Evolutionary conservation across 2,329 filamentous ascomycete species (phyloP), one percentile per base, ranked within the genome.

Genomic region (Diplodia scrobiculata): DNA sequence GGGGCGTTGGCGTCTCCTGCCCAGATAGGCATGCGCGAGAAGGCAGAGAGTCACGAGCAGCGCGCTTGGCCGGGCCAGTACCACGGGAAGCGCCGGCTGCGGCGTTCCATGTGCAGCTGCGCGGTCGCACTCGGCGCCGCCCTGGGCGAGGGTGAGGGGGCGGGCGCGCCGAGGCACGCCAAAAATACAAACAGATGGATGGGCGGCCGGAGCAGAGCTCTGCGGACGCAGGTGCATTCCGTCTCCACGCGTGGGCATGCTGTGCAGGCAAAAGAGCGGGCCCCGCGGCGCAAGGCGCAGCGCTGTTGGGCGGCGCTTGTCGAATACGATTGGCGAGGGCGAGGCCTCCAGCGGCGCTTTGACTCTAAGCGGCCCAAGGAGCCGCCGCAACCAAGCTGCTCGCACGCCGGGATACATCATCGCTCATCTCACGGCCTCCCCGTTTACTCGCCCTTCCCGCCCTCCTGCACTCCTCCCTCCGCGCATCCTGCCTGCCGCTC

Each of bases 391-490:
- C 51, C 63, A 58, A 58, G 32, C 51, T 48, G 41, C 63, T 62
- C 58, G 58, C 45, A 48, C 51, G 38, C 63, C 63, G 25, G 51
- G 51, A 65, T 65, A 58, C 63, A 65, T 65, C 63, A 65, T 65
- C 63, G 63, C 63, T 65, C 63, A 58, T 55, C 63, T 50, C 63
- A 47, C 51, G 52, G 52, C 63, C 52, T 55, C 52, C 53, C 64
- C 54, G 41, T 52, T 45, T 21, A 36, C 25, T 50, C 54, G 47
- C 25, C 47, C 47, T 36, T 59, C 54, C 64, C 63, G 41, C 32
- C 45, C 52, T 47, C 41, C 63, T 27, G 32, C 51, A 21, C 48
- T 25, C 34, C 52, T 25, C 52, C 41, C 41, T 29, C 38, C 27
- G 19, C 38, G 25, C 55, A 38, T 38, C 17, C 32, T 25, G 19